Evolutionary conservation across 2,329 filamentous ascomycete species (phyloP), one percentile per base, ranked within the genome.

Genomic region (Pseudocercospora musae): DNA sequence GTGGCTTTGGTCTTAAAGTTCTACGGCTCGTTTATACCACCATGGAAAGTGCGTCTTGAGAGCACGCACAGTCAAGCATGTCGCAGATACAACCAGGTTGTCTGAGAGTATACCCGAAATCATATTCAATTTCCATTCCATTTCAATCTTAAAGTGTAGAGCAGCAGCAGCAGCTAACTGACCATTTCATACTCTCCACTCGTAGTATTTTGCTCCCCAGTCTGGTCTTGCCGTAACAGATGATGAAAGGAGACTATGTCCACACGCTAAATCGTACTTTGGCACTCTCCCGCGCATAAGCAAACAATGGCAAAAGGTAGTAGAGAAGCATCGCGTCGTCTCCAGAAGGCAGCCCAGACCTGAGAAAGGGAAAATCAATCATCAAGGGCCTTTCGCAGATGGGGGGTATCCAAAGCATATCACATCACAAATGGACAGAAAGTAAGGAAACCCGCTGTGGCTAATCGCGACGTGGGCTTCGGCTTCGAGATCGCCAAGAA

Each of bases 211-310:
- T 37, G 18, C 27, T 46, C 25, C 37, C 40, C 20, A 48, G 21
- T 25, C 25, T 25, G 21, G 23, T n/a, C 48, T 52, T 25, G 23
- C 48, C 48, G 48, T 29, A 54, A 20, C 52, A 54, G 29, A 40
- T 40, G 31, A 33, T 54, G 52, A 54, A 40, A 54, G n/a, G 29
- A 54, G 52, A 54, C 52, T 54, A 54, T 37, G 18, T 54, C 27
- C 37, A 57, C 55, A 46, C 40, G 55, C 55, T 57, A 57, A 57
- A 57, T 48, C 55, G 55, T 57, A 57, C 55, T 57, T 57, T 33
- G n/a, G 37, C 27, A 23, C 37, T 40, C 37, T 40, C 37, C 23
- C 52, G 20, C 55, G 55, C 52, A 57, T 31, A 46, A 57, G 42
- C 55, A 54, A 54, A 54, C 31, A 54, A 54, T 23, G 25, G 49